phyloP scores from a whole-genome alignment of 2,329 filamentous ascomycete genomes.

The Apiospora rasikravindrae region DNA sequence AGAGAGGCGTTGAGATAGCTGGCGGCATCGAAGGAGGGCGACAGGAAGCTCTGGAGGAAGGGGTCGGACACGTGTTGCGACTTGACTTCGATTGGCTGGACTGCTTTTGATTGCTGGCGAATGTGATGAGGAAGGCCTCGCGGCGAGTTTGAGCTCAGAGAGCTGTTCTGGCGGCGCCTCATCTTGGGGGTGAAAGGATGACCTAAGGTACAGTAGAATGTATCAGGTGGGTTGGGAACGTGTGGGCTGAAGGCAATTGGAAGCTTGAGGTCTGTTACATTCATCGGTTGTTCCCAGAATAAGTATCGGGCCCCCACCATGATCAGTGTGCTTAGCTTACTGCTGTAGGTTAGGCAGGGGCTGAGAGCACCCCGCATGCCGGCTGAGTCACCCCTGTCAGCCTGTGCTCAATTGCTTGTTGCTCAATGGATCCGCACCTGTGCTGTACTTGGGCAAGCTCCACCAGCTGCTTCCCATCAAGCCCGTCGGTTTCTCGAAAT shows the following conservation, averaged over 20 bases:
- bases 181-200: slow-evolving; percentile 22
- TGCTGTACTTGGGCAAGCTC: too few species aligned
- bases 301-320: neutral
- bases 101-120: slow-evolving; percentile 43
- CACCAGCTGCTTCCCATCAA: too few species aligned
- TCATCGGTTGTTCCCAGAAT: neutral
- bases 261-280: neutral
- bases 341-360: neutral
- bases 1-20: slow-evolving; percentile 84
- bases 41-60: slow-evolving; percentile 75
- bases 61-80: slow-evolving; percentile 73
- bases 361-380: neutral
- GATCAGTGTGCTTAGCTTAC: neutral
- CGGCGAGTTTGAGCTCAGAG: slow-evolving; percentile 35
- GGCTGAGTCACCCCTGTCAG: neutral
- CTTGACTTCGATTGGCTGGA: slow-evolving; percentile 49
- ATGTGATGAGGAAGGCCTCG: slow-evolving; percentile 47
- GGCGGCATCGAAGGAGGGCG: slow-evolving; percentile 79
- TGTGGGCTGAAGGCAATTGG: neutral
- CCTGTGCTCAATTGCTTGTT: too few species aligned
- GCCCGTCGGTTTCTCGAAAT: too few species aligned
- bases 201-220: neutral
- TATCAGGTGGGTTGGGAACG: neutral
- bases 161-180: slow-evolving; percentile 55
- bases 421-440: neutral